These are phyloP conservation scores for Auricularia cornea DNA, from an alignment of 768 basidiomycete genomes.

Conservation along the genomic window DNA sequence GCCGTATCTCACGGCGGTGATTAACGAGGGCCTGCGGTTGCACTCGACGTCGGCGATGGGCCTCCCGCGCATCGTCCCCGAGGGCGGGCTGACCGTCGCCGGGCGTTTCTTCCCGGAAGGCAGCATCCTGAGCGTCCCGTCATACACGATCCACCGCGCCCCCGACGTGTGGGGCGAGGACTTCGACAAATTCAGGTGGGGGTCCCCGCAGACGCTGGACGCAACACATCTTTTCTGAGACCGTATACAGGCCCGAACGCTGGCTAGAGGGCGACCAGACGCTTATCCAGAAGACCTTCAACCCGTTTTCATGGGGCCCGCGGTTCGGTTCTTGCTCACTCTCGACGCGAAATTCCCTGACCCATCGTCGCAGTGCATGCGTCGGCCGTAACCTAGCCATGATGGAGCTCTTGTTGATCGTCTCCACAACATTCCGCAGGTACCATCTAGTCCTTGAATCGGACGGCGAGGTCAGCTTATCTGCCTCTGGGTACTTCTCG, in stretches of 20 bases:
- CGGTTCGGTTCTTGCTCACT: constrained; percentile 34
- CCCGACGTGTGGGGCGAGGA: constrained; percentile 69
- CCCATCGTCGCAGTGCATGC: constrained; percentile 47
- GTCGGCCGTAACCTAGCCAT: constrained; percentile 77
- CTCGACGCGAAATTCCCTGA: not conserved
- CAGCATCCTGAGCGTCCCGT: constrained; percentile 71
- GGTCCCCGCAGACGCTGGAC: not conserved
- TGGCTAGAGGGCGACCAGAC: constrained; percentile 57
- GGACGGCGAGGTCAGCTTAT: constrained; percentile 41
- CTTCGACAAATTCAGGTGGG: constrained; percentile 65
- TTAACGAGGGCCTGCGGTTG: constrained; percentile 77
- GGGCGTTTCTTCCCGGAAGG: constrained; percentile 62
- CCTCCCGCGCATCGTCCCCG: constrained; percentile 69
- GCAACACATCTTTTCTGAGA: not conserved
- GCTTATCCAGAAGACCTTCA: constrained; percentile 63
- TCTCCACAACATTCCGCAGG: constrained; percentile 69
- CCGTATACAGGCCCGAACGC: constrained; percentile 23
- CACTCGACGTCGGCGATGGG: constrained; percentile 82
- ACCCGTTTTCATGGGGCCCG: constrained; percentile 80
- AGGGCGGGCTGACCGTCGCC: constrained; percentile 54
- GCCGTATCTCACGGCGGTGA: constrained; percentile 77
- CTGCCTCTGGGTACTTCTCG: constrained; percentile 7
- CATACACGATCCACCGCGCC: constrained; percentile 77
- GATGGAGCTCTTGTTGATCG: constrained; percentile 71
- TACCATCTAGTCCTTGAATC: constrained; percentile 68